These are phyloP conservation scores for Candida sp. DNA, from an alignment of 1,139 yeast species.

Conservation along the genomic window DNA sequence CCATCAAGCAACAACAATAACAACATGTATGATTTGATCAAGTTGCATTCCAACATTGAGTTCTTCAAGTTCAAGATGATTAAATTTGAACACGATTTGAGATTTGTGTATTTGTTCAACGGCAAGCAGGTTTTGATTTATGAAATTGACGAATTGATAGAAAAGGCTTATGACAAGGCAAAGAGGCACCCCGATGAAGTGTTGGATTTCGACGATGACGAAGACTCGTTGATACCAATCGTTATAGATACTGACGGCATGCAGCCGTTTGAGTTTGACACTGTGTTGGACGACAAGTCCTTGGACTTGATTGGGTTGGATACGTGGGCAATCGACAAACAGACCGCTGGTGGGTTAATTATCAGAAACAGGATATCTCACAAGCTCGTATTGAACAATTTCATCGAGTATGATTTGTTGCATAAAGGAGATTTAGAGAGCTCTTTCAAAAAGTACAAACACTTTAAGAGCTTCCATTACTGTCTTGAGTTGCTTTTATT, in stretches of 20 bases:
- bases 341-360: slow-evolving; percentile 18
- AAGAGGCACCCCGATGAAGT: slow-evolving; percentile 20
- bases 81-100: slow-evolving; percentile 18
- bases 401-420: slow-evolving; percentile 43
- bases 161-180: slow-evolving; percentile 23
- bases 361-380: slow-evolving; percentile 31
- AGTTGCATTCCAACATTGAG: slow-evolving; percentile 34
- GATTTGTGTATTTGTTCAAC: slow-evolving; percentile 30
- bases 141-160: slow-evolving; percentile 33
- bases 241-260: slow-evolving; percentile 28
- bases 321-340: slow-evolving; percentile 24
- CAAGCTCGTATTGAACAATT: slow-evolving; percentile 39
- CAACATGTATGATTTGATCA: slow-evolving; percentile 43
- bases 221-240: slow-evolving; percentile 28
- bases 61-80: slow-evolving; percentile 31
- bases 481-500: slow-evolving; percentile 46
- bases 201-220: slow-evolving; percentile 23
- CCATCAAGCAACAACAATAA: slow-evolving; percentile 15
- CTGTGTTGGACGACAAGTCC: slow-evolving; percentile 12
- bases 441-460: slow-evolving; percentile 28
- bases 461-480: slow-evolving; percentile 37
- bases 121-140: slow-evolving; percentile 35
- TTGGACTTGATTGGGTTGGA: slow-evolving; percentile 41
- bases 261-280: slow-evolving; percentile 29
- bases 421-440: slow-evolving; percentile 21